Evolutionary conservation across 2,329 filamentous ascomycete species (phyloP).

Genomic region (Gremmenia infestans): DNA sequence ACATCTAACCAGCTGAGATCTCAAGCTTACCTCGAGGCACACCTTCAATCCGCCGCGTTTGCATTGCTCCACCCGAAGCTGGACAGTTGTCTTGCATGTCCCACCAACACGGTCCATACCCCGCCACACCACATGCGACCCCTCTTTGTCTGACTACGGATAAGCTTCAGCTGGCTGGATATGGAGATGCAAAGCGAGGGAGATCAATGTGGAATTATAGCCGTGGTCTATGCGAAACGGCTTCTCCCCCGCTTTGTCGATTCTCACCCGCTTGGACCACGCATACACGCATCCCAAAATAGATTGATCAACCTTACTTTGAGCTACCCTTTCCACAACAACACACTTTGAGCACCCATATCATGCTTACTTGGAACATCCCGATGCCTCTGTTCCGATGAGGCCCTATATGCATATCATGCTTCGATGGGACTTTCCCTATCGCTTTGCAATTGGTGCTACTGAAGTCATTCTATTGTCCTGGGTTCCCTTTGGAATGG

Average conservation of each 20-base stretch:
- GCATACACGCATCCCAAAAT: background rate
- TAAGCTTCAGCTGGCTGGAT: background rate
- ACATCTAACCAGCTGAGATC: background rate
- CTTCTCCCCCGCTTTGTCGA: background rate
- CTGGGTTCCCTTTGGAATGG: background rate
- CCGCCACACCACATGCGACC: background rate
- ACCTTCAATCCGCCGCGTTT: background rate
- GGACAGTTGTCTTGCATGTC: background rate
- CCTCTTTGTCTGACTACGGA: background rate
- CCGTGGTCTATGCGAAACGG: slow-evolving; percentile 4
- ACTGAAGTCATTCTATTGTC: background rate
- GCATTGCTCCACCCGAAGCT: background rate
- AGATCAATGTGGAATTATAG: background rate
- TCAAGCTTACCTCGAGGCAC: background rate
- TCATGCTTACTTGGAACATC: background rate
- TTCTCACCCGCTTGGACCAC: slow-evolving; percentile 4
- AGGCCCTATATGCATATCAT: background rate
- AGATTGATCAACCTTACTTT: background rate
- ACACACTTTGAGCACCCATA: background rate
- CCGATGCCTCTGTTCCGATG: background rate
- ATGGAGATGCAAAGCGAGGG: background rate
- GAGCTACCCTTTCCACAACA: background rate
- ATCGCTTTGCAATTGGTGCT: background rate
- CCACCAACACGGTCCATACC: background rate
- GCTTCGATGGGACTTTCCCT: background rate